Evolutionary conservation across 2,329 filamentous ascomycete species (phyloP).

Genomic region (Whalleya microplaca): DNA sequence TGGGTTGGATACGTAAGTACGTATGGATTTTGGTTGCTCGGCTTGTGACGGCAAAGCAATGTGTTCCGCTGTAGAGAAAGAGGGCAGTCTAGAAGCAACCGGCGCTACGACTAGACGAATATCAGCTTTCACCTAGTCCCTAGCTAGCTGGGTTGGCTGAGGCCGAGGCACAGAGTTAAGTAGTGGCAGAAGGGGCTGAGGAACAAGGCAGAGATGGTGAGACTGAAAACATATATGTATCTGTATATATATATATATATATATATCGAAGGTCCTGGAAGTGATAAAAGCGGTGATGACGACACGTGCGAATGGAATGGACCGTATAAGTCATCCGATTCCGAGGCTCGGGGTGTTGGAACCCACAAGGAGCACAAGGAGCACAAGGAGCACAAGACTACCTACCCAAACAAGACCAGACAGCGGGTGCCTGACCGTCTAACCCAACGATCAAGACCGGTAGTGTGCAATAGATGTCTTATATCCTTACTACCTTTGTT

Average conservation of each 20-base stretch:
- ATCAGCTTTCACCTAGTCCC: not conserved
- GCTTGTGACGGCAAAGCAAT: not conserved
- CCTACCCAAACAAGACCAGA: not conserved
- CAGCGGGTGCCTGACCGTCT: not conserved
- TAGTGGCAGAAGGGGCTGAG: not conserved
- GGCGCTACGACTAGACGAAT: not conserved
- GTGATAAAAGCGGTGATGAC: slow-evolving; percentile 3
- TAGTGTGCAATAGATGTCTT: too few species aligned
- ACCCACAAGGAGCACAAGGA: too few species aligned
- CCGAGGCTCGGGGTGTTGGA: too few species aligned
- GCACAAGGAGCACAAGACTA: not conserved
- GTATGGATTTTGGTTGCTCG: not conserved
- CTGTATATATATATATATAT: too few species aligned
- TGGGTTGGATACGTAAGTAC: not conserved
- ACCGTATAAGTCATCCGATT: not conserved
- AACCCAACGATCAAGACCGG: not conserved
- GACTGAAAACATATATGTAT: too few species aligned
- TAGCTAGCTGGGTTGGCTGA: not conserved
- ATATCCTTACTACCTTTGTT: too few species aligned
- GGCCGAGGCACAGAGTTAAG: not conserved
- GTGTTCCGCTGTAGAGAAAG: not conserved
- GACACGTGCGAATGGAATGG: slow-evolving; percentile 5
- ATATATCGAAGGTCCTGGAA: not conserved
- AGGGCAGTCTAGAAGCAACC: not conserved
- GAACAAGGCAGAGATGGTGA: too few species aligned